Evolutionary conservation across 805 yeast species (phyloP).

Genomic region (Pichia occidentalis): DNA sequence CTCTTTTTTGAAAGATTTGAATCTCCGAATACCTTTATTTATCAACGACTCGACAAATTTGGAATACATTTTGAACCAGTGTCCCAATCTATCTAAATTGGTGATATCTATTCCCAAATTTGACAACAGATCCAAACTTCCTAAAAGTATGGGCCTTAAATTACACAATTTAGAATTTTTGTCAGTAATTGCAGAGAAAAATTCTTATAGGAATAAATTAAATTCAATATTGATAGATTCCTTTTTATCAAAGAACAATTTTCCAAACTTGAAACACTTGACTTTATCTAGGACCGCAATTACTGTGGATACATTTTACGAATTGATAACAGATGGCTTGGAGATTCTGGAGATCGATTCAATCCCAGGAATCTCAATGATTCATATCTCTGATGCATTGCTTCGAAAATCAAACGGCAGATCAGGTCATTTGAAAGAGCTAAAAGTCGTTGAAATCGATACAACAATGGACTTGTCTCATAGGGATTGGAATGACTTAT

Average conservation of each 20-base stretch:
- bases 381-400: not conserved
- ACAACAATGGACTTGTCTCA: conserved; percentile 3
- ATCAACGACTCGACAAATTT: not conserved
- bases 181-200: not conserved
- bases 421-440: not conserved
- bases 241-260: conserved; percentile 1
- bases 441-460: conserved; percentile 1
- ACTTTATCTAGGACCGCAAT: not conserved
- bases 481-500: conserved; percentile 3
- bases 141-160: not conserved
- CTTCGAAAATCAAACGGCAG: not conserved
- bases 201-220: not conserved
- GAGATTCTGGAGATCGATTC: conserved; percentile 1
- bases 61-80: not conserved
- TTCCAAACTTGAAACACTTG: conserved; percentile 4
- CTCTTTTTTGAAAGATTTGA: not conserved
- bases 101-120: not conserved
- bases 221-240: not conserved
- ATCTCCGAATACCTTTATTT: not conserved
- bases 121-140: conserved; percentile 2
- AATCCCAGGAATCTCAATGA: conserved; percentile 2
- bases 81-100: conserved; percentile 1
- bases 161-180: not conserved
- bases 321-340: not conserved
- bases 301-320: not conserved